A percentile compares a stretch with the other conserved stretches of the same genome.
Evolutionary conservation across 208 protist species (phyloP).

Genomic region (Leishmania mexicana): DNA sequence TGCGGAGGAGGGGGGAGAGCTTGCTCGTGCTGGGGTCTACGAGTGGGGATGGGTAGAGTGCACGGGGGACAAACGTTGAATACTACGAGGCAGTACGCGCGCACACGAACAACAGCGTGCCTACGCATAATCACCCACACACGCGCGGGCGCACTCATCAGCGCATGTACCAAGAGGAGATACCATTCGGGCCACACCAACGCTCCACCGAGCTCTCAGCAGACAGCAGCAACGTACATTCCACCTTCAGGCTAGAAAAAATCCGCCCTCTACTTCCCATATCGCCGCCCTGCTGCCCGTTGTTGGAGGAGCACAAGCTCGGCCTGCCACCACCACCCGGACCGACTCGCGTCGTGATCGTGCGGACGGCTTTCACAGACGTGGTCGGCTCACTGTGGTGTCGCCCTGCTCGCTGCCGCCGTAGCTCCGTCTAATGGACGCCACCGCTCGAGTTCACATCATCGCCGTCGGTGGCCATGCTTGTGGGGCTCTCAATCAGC

Average conservation of each 20-base stretch:
- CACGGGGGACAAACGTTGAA: background rate
- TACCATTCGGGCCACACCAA: background rate
- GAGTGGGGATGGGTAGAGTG: background rate
- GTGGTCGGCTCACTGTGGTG: slow-evolving; percentile 3
- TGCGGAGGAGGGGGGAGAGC: background rate
- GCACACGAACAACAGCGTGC: background rate
- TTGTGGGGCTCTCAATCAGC: background rate
- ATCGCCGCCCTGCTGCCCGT: background rate
- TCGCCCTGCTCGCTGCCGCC: background rate
- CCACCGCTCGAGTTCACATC: background rate
- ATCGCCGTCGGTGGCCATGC: background rate
- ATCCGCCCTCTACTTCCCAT: background rate
- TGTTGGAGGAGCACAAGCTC: background rate
- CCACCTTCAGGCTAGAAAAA: background rate
- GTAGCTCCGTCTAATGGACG: background rate
- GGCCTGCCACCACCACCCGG: background rate
- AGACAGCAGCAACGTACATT: background rate
- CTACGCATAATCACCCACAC: background rate
- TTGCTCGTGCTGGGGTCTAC: background rate
- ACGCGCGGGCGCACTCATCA: background rate
- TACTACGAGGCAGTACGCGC: background rate
- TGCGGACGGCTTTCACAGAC: background rate
- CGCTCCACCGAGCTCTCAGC: background rate
- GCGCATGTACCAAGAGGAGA: background rate
- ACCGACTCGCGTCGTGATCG: background rate